These are phyloP conservation scores for Plasmopara muralis DNA, from an alignment of 352 stramenopile species.

Conservation along the genomic window DNA sequence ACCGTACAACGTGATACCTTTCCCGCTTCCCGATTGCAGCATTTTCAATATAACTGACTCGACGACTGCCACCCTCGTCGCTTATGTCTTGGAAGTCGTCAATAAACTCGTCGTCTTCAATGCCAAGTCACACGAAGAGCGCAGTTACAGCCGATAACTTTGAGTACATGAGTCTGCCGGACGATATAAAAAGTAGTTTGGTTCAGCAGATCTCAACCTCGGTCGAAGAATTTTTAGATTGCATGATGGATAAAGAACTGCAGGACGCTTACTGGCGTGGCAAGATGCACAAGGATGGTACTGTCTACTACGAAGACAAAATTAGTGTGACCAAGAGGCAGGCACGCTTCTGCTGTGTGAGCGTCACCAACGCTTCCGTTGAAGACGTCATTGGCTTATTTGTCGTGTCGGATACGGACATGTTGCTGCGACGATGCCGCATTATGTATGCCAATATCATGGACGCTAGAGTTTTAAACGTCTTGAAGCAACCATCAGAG, in stretches of 20 bases:
- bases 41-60: too few relatives aligned
- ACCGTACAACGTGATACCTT: too few relatives aligned
- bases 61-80: conserved; percentile 3
- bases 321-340: conserved; percentile 23
- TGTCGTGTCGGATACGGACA: conserved; percentile 27
- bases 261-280: conserved; percentile 20
- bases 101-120: conserved; percentile 13
- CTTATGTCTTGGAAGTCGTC: conserved; percentile 7
- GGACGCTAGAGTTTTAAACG: conserved; percentile 29
- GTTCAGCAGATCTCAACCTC: conserved; percentile 22
- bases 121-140: conserved; percentile 16
- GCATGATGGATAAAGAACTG: conserved; percentile 29
- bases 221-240: conserved; percentile 31
- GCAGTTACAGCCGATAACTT: conserved; percentile 5
- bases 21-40: too few relatives aligned
- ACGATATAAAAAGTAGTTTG: conserved; percentile 24
- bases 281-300: conserved; percentile 30
- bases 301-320: conserved; percentile 35
- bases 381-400: conserved; percentile 37
- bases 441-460: conserved; percentile 40
- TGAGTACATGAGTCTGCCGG: conserved; percentile 20
- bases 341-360: conserved; percentile 35
- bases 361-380: conserved; percentile 21
- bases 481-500: conserved; percentile 26
- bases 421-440: conserved; percentile 26